Evolutionary conservation across 1,284 basidiomycete genomes (phyloP).

Genomic region (Cerioporus squamosus): DNA sequence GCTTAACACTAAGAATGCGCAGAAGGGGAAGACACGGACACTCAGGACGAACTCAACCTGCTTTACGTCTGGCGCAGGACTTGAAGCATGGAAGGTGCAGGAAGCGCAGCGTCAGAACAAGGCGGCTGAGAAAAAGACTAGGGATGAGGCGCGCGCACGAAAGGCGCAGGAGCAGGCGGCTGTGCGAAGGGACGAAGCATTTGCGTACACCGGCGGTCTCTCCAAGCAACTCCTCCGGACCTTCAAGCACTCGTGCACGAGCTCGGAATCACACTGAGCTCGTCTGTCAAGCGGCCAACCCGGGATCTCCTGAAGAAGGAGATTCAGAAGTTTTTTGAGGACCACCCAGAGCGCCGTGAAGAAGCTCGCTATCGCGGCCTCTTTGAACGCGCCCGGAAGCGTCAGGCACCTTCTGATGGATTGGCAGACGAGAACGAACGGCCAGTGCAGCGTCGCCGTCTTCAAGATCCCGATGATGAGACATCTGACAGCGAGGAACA

Average conservation of each 20-base stretch:
- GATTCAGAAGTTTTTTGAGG: background rate
- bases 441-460: too few relatives aligned
- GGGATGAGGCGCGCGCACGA: too few relatives aligned
- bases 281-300: background rate
- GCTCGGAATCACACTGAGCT: background rate
- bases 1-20: background rate
- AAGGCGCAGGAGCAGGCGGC: too few relatives aligned
- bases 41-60: background rate
- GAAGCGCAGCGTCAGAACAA: background rate
- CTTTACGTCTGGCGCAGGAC: background rate
- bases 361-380: background rate
- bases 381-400: background rate
- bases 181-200: background rate
- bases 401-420: background rate
- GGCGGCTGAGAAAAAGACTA: background rate
- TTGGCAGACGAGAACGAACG: background rate
- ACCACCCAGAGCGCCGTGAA: background rate
- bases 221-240: background rate
- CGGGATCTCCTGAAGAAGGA: background rate
- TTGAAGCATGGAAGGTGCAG: background rate
- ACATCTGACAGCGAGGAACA: too few relatives aligned
- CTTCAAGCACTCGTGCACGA: background rate
- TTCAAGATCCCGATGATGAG: too few relatives aligned
- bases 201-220: background rate
- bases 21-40: background rate